Base-by-base conservation (phyloP, 2,329 filamentous ascomycete genomes). In the Talaromyces amestolkiae region DNA sequence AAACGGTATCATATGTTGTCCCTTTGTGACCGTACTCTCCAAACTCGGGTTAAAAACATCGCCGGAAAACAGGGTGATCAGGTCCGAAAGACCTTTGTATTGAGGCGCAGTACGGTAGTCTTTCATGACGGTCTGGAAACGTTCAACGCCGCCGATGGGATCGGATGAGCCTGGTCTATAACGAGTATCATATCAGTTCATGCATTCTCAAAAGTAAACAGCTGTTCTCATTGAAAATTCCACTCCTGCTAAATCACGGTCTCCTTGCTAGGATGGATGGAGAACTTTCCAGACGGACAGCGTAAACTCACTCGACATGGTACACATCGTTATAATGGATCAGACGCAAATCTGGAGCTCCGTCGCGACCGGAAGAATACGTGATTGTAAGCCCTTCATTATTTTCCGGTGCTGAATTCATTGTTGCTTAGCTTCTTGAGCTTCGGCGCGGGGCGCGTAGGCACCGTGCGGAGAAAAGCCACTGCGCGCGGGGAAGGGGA, bases 271-370 rank as follows among this genome's bases (percentile, higher is more conserved):
- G 51, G 9, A 35, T 35, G 31, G 22, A 33, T 47, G 17, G 10
- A 45, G 31, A 51, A 22, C 39, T 27, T 51, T 27, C 49, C 51
- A 24, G 4, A 33, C 7, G 22, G n/a, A 39, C 19, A 9, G 53
- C 15, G 31, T 22, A 24, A 45, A 39, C 74, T 67, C 76, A 81
- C 77, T 96, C 92, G 63, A 97, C 86, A 72, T 97, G 93, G 77
- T 97, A 97, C 67, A 97, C 93, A 79, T 97, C 93, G 78, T 97
- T 97, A 83, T 90, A 97, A 80, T 97, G 93, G 37, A 96, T 76
- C 64, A 97, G 79, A n/a, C 93, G 88, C 60, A 97, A 80, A 75
- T 92, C 90, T 53, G 92, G 91, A 49, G 82, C 76, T 53, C 79
- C 79, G 64, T 75, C 75, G 37, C 80, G 76, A 53, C 76, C 76